Conservation (phyloP, 2,329 filamentous ascomycete species). For the Monosporascus sp. region DNA sequence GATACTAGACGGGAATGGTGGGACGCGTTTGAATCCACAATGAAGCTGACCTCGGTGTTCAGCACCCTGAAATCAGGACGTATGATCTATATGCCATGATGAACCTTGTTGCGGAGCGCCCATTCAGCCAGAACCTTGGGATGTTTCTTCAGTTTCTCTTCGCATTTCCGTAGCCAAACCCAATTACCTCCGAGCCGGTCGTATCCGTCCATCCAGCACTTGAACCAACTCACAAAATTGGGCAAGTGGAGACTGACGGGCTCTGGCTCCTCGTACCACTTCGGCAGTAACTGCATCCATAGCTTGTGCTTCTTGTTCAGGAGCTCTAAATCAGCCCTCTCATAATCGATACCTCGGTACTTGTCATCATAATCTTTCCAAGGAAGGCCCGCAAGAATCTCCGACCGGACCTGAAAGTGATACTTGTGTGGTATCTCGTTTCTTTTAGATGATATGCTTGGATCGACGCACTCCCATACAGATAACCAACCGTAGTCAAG, state of each 20-base stretch:
- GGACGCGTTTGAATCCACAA: too few species aligned
- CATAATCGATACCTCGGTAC: not conserved
- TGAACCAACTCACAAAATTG: not conserved
- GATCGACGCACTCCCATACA: not conserved
- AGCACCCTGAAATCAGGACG: too few species aligned
- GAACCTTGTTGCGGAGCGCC: not conserved
- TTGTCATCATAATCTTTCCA: not conserved
- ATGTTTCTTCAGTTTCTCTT: not conserved
- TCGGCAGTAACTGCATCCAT: not conserved
- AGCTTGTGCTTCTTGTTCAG: not conserved
- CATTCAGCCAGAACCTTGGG: not conserved
- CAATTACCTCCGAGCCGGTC: not conserved
- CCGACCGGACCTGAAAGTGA: not conserved
- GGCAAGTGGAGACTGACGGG: not conserved
- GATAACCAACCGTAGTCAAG: not conserved
- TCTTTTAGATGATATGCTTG: not conserved
- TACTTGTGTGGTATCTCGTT: not conserved
- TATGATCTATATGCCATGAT: too few species aligned
- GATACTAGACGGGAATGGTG: too few species aligned
- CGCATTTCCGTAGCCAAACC: not conserved
- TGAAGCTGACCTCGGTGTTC: too few species aligned
- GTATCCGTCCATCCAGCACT: constrained; percentile 1
- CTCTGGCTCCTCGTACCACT: not conserved
- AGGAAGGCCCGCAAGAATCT: not conserved
- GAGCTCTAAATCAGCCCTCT: not conserved